Conservation (phyloP, 2,329 filamentous ascomycete species). For the Xylogone sp. region DNA sequence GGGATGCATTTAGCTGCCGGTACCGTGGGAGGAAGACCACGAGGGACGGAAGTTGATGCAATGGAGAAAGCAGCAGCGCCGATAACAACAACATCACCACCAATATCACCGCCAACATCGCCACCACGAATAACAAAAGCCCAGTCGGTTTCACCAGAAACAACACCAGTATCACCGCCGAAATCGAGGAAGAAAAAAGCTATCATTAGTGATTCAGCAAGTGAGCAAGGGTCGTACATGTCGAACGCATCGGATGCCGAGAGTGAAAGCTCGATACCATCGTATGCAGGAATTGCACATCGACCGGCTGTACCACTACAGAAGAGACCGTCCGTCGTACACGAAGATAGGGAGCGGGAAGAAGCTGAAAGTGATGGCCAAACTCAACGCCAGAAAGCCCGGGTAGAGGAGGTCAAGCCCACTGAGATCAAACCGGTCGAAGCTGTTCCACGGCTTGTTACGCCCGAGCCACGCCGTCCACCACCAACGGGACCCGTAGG, state of each 20-base stretch:
- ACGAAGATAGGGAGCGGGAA: slow-evolving; percentile 41
- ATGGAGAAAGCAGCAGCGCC: slow-evolving; percentile 17
- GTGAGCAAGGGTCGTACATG: slow-evolving; percentile 20
- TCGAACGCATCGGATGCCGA: slow-evolving; percentile 26
- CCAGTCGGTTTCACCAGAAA: not conserved
- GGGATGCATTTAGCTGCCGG: slow-evolving; percentile 43
- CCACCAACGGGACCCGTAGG: slow-evolving; percentile 15
- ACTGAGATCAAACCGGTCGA: slow-evolving; percentile 6
- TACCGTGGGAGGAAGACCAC: slow-evolving; percentile 47
- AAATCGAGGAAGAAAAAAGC: slow-evolving; percentile 22
- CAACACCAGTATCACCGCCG: slow-evolving; percentile 7
- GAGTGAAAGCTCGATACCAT: slow-evolving; percentile 16
- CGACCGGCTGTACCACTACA: slow-evolving; percentile 18
- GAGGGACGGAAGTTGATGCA: slow-evolving; percentile 42
- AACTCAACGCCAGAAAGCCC: slow-evolving; percentile 2
- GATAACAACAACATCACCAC: not conserved
- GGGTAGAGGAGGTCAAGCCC: slow-evolving; percentile 5
- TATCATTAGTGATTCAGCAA: slow-evolving; percentile 19
- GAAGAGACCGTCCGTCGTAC: slow-evolving; percentile 41
- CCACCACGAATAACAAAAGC: slow-evolving; percentile 1
- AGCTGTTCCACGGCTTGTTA: slow-evolving; percentile 22
- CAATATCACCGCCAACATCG: slow-evolving; percentile 2
- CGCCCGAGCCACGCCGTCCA: slow-evolving; percentile 18
- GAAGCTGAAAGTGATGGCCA: slow-evolving; percentile 29
- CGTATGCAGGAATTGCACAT: slow-evolving; percentile 11